Evolutionary conservation across 1,284 basidiomycete genomes (phyloP), one percentile per base, ranked within the genome.

Genomic region (Irpex rosettiformis): DNA sequence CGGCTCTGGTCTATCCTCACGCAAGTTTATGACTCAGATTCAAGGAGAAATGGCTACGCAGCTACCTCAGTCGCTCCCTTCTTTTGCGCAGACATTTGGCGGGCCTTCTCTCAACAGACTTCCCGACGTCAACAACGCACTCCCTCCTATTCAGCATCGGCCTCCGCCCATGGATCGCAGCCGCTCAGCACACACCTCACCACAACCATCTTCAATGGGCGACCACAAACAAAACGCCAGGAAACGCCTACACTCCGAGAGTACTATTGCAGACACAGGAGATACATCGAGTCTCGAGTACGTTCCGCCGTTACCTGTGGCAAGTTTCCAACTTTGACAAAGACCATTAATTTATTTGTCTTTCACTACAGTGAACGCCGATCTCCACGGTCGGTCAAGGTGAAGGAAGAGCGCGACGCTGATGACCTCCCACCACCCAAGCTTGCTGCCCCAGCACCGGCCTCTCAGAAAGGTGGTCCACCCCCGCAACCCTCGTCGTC

Each of bases 41-140:
- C 57, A 57, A 28, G 52, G 54, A 54, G 64, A 62, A 45, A 70
- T 72, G 69, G 64, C 69, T 10, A 67, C 70, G 6, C 67, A 71
- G 61, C 63, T 68, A 29, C 63, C 80, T 56, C 85, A 85, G 69
- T 84, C 86, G n/a, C 81, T 90, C 48, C 88, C 88, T 33, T 86
- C 88, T 48, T 90, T 90, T 69, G 84, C 85, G 2, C 84, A 87
- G 71, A 82, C 88, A 0, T 90, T 90, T 72, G 81, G 78, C 70
- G 73, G 66, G 57, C 77, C 80, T 1, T 82, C 82, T 10, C 72
- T 87, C 56, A 74, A 69, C 71, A 77, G 72, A 58, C 77, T 83
- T 25, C 66, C 78, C 0, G 70, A 73, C 56, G 56, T 59, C 33
- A 78, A 72, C 67, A 84, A 83, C 70, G 76, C 84, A 45, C 75